Base-by-base conservation (phyloP, 139 green algal species). In the Volvox africanus region DNA sequence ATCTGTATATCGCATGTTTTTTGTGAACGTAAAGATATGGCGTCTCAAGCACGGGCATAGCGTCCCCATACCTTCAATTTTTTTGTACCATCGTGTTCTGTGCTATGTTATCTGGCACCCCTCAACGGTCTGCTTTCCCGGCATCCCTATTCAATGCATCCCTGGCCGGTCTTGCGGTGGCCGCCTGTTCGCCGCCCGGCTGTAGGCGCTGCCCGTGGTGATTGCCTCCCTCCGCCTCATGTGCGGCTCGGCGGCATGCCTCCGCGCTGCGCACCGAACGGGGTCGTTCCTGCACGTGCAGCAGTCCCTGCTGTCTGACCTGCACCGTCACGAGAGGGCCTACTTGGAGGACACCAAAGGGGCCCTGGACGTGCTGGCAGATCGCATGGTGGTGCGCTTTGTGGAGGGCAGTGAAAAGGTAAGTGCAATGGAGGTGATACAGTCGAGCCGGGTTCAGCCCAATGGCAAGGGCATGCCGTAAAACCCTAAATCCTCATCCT, bases 291-390 rank as follows among this genome's bases (percentile, higher is more conserved):
- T 90, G 77, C 84, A 93, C 78, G 87, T 93, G 87, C 92, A 94
- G 92, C 92, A 93, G 76, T 88, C 62, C 82, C 62, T 94, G 77
- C 82, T 94, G 68, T 91, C 80, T 5, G 92, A 94, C 88, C 55
- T 87, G 35, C 84, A 94, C 44, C 24, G 68, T 18, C 78, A 91
- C 71, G 92, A 94, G 77, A 50, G 80, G 26, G 80, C 61, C 3
- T 94, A 94, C 82, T 76, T 94, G 65, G 75, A 93, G 82, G 92
- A 92, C 83, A 94, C 82, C 28, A 82, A 91, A 71, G 92, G 92
- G 21, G 92, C 92, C 16, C 90, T 94, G 82, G 90, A 93, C 61
- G 62, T 92, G 68, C 87, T 94, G 35, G 62, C n/a, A 30, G 37
- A 92, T 14, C 77, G 79, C 35, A 77, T 94, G 83, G n/a, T 62